A percentile compares a stretch with the other conserved stretches of the same genome.
Conservation (phyloP, 805 yeast genomes). For the Lipomyces yamanashiensis region DNA sequence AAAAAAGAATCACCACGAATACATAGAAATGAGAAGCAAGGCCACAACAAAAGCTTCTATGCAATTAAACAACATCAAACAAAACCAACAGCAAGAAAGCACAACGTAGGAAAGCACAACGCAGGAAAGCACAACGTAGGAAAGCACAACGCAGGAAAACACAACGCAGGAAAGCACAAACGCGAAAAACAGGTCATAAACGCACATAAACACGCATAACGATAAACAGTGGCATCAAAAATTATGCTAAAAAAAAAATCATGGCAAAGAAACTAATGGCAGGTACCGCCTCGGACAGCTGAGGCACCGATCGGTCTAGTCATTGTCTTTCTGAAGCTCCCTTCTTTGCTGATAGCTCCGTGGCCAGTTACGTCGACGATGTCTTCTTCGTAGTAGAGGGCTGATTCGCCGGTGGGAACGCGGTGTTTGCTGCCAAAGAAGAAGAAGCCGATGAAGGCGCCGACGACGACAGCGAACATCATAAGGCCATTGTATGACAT, state of each 20-base stretch:
- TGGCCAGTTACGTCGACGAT: slow-evolving; percentile 11
- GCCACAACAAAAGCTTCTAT: background rate
- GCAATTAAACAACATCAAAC: background rate
- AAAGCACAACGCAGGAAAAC: background rate
- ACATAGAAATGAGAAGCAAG: too few relatives aligned
- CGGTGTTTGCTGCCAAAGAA: slow-evolving; percentile 32
- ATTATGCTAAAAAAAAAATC: too few relatives aligned
- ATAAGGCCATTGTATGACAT: slow-evolving; percentile 33
- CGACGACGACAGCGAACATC: slow-evolving; percentile 34
- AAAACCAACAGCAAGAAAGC: background rate
- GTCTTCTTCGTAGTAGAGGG: slow-evolving; percentile 7
- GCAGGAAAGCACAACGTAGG: background rate
- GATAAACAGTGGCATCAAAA: too few relatives aligned
- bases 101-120: background rate
- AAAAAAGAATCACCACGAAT: background rate
- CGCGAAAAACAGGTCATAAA: background rate
- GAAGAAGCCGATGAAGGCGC: slow-evolving; percentile 35
- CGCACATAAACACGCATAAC: too few relatives aligned
- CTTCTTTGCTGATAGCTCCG: slow-evolving; percentile 11
- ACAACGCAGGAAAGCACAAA: background rate
- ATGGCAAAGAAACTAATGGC: slow-evolving; percentile 21
- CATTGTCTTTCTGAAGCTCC: slow-evolving; percentile 4
- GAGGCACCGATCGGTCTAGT: slow-evolving; percentile 22
- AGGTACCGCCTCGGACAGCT: slow-evolving; percentile 33
- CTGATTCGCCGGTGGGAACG: slow-evolving; percentile 15